Evolutionary conservation across 257 asterid species (phyloP), one percentile per base, ranked within the genome.

Genomic region (Eucommia ulmoides): DNA sequence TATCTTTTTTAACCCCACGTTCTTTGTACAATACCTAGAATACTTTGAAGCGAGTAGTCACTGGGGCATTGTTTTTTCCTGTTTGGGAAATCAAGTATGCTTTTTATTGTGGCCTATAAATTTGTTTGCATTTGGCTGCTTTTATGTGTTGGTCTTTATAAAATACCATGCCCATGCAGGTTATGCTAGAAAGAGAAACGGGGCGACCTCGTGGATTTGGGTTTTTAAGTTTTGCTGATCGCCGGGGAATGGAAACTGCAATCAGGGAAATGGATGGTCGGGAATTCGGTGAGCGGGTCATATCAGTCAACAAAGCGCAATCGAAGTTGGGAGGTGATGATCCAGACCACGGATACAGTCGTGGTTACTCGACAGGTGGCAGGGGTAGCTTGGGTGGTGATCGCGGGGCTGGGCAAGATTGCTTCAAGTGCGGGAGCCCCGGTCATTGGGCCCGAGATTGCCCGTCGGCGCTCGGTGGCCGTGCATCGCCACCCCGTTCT

Each of bases 141-240:
- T 29, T 29, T 0, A 0, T 6, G 12, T 29, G 12, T 29, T 29
- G 7, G 1, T 29, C 12, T 38, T 7, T 38, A 16, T 5, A 9
- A 38, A 3, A 29, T 38, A 14, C n/a, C 17, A 1, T 14, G 8
- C 4, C n/a, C 19, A 1, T 61, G 62, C 58, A 86, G 99, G 66
- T 91, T 49, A 80, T 91, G 96, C 71, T 82, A 63, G 99, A 91
- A 68, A 80, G 95, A 71, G 96, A 83, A 22, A 83, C 99, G 20
- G 96, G 96, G 18, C 96, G 95, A 49, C 99, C 99, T 47, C 95
- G 99, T 41, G 99, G 96, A 60, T 91, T 91, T 69, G 99, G 99
- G 33, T 91, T 86, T 72, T 65, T 91, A 61, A 86, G 96, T 44
- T 91, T 91, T 75, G 80, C 84, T 49, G 99, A 91, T 56, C 88